These are phyloP conservation scores for Malus sylvestris DNA, from an alignment of 306 rosid genomes.

Conservation along the genomic window DNA sequence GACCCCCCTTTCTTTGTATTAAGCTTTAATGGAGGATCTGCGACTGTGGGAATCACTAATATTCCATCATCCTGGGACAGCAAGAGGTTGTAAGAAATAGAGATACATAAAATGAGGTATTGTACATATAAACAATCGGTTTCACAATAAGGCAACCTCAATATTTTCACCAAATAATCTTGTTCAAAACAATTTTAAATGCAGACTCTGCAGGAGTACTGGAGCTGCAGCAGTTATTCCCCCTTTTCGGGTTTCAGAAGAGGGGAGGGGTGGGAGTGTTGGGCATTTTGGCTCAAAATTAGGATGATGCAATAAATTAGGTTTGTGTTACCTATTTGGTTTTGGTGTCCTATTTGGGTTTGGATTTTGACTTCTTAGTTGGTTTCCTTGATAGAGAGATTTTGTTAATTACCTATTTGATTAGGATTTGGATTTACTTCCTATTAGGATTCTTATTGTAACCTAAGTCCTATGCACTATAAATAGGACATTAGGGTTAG, in stretches of 20 bases:
- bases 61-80: constrained; percentile 38
- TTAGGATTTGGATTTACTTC: no score
- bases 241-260: background rate
- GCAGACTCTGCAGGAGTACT: background rate
- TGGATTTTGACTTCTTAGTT: no score
- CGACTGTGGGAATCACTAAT: constrained; percentile 34
- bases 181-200: background rate
- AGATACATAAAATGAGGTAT: background rate
- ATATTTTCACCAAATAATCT: background rate
- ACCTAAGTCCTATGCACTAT: no score
- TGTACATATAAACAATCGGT: background rate
- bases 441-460: no score
- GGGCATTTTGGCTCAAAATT: no score
- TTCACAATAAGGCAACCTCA: background rate
- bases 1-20: constrained; percentile 17
- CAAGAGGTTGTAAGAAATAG: background rate
- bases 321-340: no score
- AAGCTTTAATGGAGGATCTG: constrained; percentile 36
- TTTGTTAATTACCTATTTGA: no score
- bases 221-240: background rate
- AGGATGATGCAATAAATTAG: no score
- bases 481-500: no score
- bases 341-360: no score
- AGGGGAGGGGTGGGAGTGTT: background rate
- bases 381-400: no score